Base-by-base conservation (phyloP, 345 rosid species). In the Hibiscus mutabilis region DNA sequence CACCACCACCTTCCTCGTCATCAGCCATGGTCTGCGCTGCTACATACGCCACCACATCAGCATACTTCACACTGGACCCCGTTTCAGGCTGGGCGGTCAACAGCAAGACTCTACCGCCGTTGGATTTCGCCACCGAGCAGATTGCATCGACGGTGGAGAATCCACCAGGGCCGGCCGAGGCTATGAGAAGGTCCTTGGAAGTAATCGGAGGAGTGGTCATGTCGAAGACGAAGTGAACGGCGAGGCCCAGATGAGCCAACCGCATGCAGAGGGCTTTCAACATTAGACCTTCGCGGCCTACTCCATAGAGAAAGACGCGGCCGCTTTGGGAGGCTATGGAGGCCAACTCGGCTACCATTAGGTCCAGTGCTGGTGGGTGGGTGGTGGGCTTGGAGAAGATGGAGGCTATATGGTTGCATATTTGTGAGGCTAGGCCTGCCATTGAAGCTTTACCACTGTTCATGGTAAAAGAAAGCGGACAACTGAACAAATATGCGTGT, bases 251-350 rank as follows among this genome's bases (percentile, higher is more conserved):
- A 77, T 89, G 98, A 72, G 84, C 79, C 10, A 91, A 88, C 49
- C 97, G 88, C 97, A 89, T 93, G 78, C 96, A 88, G 0, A 94
- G 83, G 70, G 87, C 95, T 71, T 84, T 91, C 19, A 91, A 85
- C 98, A 88, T 91, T 9, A 91, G 91, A 1, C 97, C 96, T 71
- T 89, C 97, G 11, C 96, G 86, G 6, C 97, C 97, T 0, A 89
- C 97, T 2, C 96, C 96, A 72, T 91, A 89, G 75, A 91, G 91
- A 86, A 91, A 88, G 59, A 88, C 70, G 0, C 83, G 73, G 57
- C 88, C 86, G 18, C 74, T 80, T 29, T 78, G 81, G 74, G 75
- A 59, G 6, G 88, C 90, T 19, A 77, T 47, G 76, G 82, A 56
- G 55, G 89, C 16, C 65, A 94, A 74, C 44, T 82, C 86, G 16